Evolutionary conservation across 2,329 filamentous ascomycete genomes (phyloP).

Genomic region (Anisogramma anomala): DNA sequence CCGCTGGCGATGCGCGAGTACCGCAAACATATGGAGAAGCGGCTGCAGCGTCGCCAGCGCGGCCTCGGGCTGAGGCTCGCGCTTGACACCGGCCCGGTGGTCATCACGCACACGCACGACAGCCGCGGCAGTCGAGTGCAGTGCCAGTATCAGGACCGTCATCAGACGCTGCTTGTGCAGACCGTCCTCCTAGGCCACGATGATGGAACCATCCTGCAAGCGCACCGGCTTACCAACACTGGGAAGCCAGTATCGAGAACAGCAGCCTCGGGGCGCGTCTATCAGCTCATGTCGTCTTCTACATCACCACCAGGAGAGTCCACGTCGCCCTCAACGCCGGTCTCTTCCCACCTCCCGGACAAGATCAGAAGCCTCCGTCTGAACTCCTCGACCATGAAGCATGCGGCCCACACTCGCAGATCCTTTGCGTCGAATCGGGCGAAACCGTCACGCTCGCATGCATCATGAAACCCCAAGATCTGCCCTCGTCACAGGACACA

Average conservation of each 20-base stretch:
- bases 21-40: constrained; percentile 13
- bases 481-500: not conserved
- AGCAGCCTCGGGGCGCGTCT: constrained; percentile 2
- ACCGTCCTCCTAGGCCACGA: constrained; percentile 2
- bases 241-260: constrained; percentile 7
- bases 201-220: constrained; percentile 12
- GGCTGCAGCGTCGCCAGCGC: not conserved
- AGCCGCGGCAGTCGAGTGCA: constrained; percentile 7
- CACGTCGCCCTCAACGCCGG: not conserved
- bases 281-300: not conserved
- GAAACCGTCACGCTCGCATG: constrained; percentile 3
- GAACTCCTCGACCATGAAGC: not conserved
- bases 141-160: constrained; percentile 1
- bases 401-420: not conserved
- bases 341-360: not conserved
- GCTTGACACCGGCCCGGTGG: not conserved
- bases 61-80: constrained; percentile 5
- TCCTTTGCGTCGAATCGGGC: not conserved
- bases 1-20: constrained; percentile 14
- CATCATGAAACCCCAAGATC: not conserved
- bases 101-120: constrained; percentile 3
- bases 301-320: not conserved
- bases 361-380: not conserved
- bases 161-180: not conserved
- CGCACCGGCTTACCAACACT: constrained; percentile 11